Percentiles rank a stretch among this genome's conserved stretches.
phyloP scores from a whole-genome alignment of 345 rosid species.

The Lumnitzera littorea region DNA sequence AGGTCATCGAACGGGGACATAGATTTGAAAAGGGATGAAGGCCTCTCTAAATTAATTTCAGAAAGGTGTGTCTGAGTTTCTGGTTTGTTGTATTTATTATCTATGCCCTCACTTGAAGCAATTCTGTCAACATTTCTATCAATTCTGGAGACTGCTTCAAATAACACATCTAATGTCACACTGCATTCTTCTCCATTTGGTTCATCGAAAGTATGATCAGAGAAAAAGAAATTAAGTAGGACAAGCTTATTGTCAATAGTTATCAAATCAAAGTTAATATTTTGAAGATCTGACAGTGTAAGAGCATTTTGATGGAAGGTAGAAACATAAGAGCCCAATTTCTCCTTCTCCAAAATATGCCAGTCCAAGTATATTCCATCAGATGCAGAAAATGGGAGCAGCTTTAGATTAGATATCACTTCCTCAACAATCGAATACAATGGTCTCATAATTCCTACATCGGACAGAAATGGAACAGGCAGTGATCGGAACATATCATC shows the following conservation, averaged over 20 bases:
- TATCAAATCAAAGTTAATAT: slow-evolving; percentile 30
- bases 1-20: slow-evolving; percentile 74
- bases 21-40: slow-evolving; percentile 45
- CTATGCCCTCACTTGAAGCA: slow-evolving; percentile 22
- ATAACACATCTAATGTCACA: slow-evolving; percentile 30
- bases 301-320: slow-evolving; percentile 24
- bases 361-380: slow-evolving; percentile 85
- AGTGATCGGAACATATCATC: slow-evolving; percentile 74
- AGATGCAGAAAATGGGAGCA: slow-evolving; percentile 46
- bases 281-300: slow-evolving; percentile 28
- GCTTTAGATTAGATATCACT: slow-evolving; percentile 36
- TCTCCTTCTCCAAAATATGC: slow-evolving; percentile 62
- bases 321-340: slow-evolving; percentile 22
- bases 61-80: slow-evolving; percentile 21
- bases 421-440: slow-evolving; percentile 32
- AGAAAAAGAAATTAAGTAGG: slow-evolving; percentile 46
- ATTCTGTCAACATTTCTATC: slow-evolving; percentile 16
- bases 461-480: slow-evolving; percentile 58
- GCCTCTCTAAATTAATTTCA: slow-evolving; percentile 33
- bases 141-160: slow-evolving; percentile 18
- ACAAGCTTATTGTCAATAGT: slow-evolving; percentile 30
- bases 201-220: slow-evolving; percentile 31
- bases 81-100: slow-evolving; percentile 19
- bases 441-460: slow-evolving; percentile 32
- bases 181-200: slow-evolving; percentile 24